Base-by-base conservation (phyloP, 768 basidiomycete species). In the Mrakia hoshinonis region DNA sequence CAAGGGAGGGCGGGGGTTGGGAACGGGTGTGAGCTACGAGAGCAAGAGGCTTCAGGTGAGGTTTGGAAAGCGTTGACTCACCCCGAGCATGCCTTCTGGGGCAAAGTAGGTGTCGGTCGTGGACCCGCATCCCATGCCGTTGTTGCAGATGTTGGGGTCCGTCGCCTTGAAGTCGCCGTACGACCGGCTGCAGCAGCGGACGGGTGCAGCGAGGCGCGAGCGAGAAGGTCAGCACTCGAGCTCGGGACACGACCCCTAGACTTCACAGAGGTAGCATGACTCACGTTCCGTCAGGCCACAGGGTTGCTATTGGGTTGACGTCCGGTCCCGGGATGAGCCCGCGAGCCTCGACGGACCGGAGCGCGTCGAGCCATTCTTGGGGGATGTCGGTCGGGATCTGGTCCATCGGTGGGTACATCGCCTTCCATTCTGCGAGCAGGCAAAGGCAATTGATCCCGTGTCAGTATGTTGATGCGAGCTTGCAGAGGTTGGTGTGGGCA, bases 261-360 rank as follows among this genome's bases (percentile, higher is more conserved):
- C 13, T 13, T 29, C 3, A 62, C 15, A 31, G 7, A 6, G 31
- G 20, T 9, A 4, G 34, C 9, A 24, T 3, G 22, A 46, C 62
- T 39, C 34, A 61, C 62, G 62, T 46, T 12, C 43, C 24, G 43
- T 46, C 62, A 4, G 24, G 64, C 43, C 43, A 46, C 24, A 51
- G 29, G 3, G 64, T 66, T 3, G 64, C 26, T 29, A 51, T 66
- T 64, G 58, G 58, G 34, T 61, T 61, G 34, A 79, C 74, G 1
- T 87, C 84, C 70, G 92, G 81, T 73, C 85, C 78, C 0, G 93
- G 92, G 67, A 95, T 89, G 74, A 84, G 85, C 38, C 89, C 88
- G 5, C 86, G 85, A 0, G 83, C 77, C n/a, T 87, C 81, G 24
- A 88, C 89, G 22, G 81, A 82, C 66, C 85, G 82, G 73, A 93